Conservation (phyloP, 306 rosid genomes). For the Castanospermum australe region DNA sequence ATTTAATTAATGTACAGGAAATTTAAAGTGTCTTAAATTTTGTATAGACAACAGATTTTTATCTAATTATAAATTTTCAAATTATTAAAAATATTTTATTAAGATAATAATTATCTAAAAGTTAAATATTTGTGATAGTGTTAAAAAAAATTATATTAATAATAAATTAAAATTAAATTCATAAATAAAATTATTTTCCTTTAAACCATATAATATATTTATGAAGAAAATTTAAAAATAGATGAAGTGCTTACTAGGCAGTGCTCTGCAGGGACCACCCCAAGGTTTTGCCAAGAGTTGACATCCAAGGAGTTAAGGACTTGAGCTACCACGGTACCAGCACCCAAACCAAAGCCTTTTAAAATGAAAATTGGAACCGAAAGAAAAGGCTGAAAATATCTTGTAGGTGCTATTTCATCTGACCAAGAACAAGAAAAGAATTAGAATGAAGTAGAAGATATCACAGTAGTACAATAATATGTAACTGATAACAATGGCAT, state of each 20-base stretch:
- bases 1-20: too few species aligned
- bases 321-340: neutral
- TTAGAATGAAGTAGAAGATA: neutral
- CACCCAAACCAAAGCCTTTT: neutral
- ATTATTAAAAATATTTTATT: too few species aligned
- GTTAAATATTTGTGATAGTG: too few species aligned
- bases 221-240: neutral
- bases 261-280: conserved; percentile 13
- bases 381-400: neutral
- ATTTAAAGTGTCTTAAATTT: too few species aligned
- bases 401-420: neutral
- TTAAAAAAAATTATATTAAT: too few species aligned
- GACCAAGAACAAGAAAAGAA: neutral
- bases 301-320: neutral
- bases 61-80: too few species aligned
- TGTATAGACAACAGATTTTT: too few species aligned
- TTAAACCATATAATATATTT: neutral
- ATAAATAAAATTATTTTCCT: neutral
- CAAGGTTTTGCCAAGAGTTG: neutral
- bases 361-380: neutral
- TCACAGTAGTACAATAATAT: neutral
- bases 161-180: too few species aligned
- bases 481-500: neutral
- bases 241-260: neutral
- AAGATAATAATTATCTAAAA: too few species aligned